Base-by-base conservation (phyloP, 306 rosid genomes). In the Trifolium repens region DNA sequence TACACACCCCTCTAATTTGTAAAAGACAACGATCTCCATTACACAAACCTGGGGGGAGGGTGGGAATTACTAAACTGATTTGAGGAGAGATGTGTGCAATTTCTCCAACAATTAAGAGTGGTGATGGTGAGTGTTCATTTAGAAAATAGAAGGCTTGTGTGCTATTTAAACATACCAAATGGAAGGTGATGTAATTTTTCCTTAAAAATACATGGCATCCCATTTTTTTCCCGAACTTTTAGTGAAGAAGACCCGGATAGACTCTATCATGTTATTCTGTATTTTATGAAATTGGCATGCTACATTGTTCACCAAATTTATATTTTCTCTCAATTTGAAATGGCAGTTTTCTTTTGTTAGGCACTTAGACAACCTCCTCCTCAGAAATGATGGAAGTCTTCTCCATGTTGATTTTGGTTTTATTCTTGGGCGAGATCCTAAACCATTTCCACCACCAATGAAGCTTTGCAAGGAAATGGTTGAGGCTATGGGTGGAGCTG, bases 381-480 rank as follows among this genome's bases (percentile, higher is more conserved):
- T 94, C 71, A 84, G 90, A 82, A 94, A 94, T 7, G 99, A 94
- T 75, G 99, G 99, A 43, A 88, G 96, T 39, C 97, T 94, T 78
- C 90, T 94, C 87, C 99, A 94, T 80, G 99, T 92, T 17, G 99
- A 92, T 82, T 94, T 94, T 80, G 99, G 97, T 74, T 94, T 94
- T 85, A 94, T 94, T 78, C 96, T 94, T 35, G 99, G 99, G 12
- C 88, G 91, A 76, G 97, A 94, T 81, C 99, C 97, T 58, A 94
- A 94, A 91, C 99, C 97, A 53, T 94, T 94, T 87, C 99, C 97
- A 49, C 99, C 99, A 37, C 99, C 99, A 55, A 92, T 94, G 99
- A 94, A 94, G 87, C 97, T 94, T 60, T 94, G 99, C 87, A 94
- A 92, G 85, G 99, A 92, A 90, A 94, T 94, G 97, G 99, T 94